Base-by-base conservation (phyloP, 2,329 filamentous ascomycete genomes). In the Aaosphaeria arxii region DNA sequence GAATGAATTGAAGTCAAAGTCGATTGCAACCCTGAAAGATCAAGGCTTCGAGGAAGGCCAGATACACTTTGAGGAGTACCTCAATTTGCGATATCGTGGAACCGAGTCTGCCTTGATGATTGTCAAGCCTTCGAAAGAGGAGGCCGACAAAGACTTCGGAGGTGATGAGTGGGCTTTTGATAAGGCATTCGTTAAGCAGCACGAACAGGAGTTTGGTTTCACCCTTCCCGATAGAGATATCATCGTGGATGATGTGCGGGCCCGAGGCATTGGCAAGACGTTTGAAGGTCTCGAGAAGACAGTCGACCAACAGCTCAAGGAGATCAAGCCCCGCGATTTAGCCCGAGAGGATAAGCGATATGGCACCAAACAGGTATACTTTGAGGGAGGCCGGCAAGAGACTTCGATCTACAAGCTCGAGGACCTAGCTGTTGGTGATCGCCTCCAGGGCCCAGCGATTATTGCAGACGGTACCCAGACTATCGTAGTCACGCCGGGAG, bases 61-160 rank as follows among this genome's bases (percentile, higher is more conserved):
- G 31, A 88, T 96, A 28, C 79, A 85, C 0, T 95, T 92, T 61
- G 91, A 96, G 66, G 88, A 95, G 64, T 96, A 96, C 62, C 81
- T 97, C 48, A 96, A 96, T 66, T 91, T 96, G 86, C 79, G 91
- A 48, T 96, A 96, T 62, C 83, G 89, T 33, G 91, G 91, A 7
- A 96, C 91, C 0, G 91, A 96, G 65, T 95, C 90, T 6, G 89
- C 91, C 1, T 78, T 96, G 39, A 96, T 96, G 91, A 83, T 95
- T 42, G 74, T 94, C 54, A 89, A 87, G 68, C 89, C 91, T 0
- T 79, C 71, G 2, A 72, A 78, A 35, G 80, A 84, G 44, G 85
- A 89, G 48, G 77, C 77, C 0, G 72, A 82, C 50, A 77, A 79
- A 36, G 74, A 79, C 11, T 87, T 81, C 54, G 75, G 69, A 28